Percentiles rank a stretch among this genome's conserved stretches.
phyloP scores from a whole-genome alignment of 2,329 filamentous ascomycete genomes.

The Phyllosticta citribraziliensis region DNA sequence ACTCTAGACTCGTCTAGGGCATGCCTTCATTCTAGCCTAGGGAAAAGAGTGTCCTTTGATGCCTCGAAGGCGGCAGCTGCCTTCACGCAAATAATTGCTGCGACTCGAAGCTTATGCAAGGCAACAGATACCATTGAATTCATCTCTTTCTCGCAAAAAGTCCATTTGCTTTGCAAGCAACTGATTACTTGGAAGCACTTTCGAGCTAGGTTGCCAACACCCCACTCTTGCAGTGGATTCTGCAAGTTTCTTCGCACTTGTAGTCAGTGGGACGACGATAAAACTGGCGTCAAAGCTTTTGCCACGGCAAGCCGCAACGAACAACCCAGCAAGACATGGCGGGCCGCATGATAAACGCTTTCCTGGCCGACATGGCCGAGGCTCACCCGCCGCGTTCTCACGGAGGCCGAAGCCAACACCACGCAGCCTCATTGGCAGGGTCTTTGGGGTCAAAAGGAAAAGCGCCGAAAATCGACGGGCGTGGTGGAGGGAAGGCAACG shows the following conservation, averaged over 20 bases:
- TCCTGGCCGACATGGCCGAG: neutral
- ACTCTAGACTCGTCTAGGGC: too few relatives aligned
- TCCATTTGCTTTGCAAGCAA: neutral
- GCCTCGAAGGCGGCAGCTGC: neutral
- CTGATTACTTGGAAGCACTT: neutral
- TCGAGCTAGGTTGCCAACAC: neutral
- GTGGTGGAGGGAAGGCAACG: neutral
- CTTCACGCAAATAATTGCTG: neutral
- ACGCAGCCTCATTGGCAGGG: neutral
- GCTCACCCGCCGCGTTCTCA: neutral
- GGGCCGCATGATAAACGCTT: neutral
- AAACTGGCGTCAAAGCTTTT: neutral
- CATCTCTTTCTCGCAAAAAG: neutral
- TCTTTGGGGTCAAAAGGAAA: neutral
- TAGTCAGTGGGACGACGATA: neutral
- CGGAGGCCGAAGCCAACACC: neutral
- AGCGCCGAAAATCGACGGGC: neutral
- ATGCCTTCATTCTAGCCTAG: neutral
- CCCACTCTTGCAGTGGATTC: neutral
- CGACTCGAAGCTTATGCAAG: neutral
- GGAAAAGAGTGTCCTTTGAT: neutral
- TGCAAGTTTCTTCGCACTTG: neutral
- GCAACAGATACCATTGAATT: neutral
- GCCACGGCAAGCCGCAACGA: neutral
- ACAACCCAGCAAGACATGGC: neutral